Evolutionary conservation across 495 filamentous ascomycete species (phyloP), one percentile per base, ranked within the genome.

Genomic region (Hyphodiscus hymeniophilus): DNA sequence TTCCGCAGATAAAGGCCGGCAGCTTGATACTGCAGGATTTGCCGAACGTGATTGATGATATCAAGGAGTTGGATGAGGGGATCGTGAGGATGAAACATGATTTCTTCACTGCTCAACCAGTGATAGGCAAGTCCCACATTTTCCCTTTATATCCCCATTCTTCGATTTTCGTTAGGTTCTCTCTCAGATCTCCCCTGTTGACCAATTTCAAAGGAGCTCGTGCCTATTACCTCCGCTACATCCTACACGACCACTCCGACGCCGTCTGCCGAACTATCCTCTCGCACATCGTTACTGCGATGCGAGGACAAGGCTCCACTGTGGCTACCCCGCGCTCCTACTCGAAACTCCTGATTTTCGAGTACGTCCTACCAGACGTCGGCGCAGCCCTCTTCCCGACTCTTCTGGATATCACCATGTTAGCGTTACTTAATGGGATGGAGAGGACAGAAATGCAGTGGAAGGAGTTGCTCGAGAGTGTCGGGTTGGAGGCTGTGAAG

Each of bases 161-260:
- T 63, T 69, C 51, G 73, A 70, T 71, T 35, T 15, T 31, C 21
- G 15, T 23, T 18, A 23, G 3, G 6, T 34, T 20, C 23, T 32
- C 15, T 31, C 7, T 77, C 34, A 16, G 12, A 32, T 38, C 7
- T 17, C 21, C 44, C n/a, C n/a, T n/a, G n/a, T n/a, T n/a, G n/a
- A n/a, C n/a, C n/a, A n/a, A n/a, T n/a, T n/a, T n/a, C n/a, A n/a
- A n/a, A 69, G 67, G 71, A 0, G 72, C 72, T 17, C 59, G 63
- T 17, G 64, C 60, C 23, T 77, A 77, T 48, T 63, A 74, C 24
- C 54, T 78, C n/a, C 65, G 72, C 6, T 60, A 63, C 47, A 65
- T 79, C 18, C 39, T 79, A 3, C 74, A 78, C 47, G 71, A 77
- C 45, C 71, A 66, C 60, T 45, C 62, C 6, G 60, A 70, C 30